These are phyloP conservation scores for Kwoniella mangroviensis DNA, from an alignment of 768 basidiomycete species.

Conservation along the genomic window DNA sequence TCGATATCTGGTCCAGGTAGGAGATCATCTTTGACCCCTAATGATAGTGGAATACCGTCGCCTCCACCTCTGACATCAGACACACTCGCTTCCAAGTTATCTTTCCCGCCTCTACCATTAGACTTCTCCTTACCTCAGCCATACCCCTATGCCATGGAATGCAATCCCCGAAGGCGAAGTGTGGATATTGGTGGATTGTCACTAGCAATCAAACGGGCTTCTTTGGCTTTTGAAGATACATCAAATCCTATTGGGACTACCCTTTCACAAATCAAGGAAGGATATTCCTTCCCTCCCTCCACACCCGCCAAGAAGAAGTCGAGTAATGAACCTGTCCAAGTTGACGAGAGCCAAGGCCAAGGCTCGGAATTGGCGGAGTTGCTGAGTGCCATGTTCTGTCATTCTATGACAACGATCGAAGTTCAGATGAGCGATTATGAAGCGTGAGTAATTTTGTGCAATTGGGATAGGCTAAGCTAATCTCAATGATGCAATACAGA, in stretches of 20 bases:
- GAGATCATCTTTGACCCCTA: background rate
- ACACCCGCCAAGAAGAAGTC: slow-evolving; percentile 68
- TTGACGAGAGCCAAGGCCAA: slow-evolving; percentile 22
- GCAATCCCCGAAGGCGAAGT: slow-evolving; percentile 64
- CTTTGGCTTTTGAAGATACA: slow-evolving; percentile 25
- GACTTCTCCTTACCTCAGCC: slow-evolving; percentile 21
- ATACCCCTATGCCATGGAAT: slow-evolving; percentile 23
- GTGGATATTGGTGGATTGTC: slow-evolving; percentile 89
- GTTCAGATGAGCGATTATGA: slow-evolving; percentile 53
- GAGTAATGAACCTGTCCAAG: slow-evolving; percentile 58
- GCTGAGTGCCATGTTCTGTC: slow-evolving; percentile 79
- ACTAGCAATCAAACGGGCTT: slow-evolving; percentile 66
- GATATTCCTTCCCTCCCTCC: slow-evolving; percentile 38
- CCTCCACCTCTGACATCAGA: background rate
- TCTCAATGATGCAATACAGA: slow-evolving; percentile 27
- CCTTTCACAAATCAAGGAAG: slow-evolving; percentile 47
- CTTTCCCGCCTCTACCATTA: slow-evolving; percentile 6
- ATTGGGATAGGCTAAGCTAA: background rate
- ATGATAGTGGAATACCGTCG: background rate
- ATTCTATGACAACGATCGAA: slow-evolving; percentile 72
- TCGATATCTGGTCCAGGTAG: slow-evolving; percentile 9
- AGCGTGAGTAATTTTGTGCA: slow-evolving; percentile 33
- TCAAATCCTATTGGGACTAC: slow-evolving; percentile 8
- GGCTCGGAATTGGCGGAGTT: slow-evolving; percentile 71
- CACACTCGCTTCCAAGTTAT: background rate